Evolutionary conservation across 257 asterid genomes (phyloP).

Genomic region (Nicotiana tomentosiformis): DNA sequence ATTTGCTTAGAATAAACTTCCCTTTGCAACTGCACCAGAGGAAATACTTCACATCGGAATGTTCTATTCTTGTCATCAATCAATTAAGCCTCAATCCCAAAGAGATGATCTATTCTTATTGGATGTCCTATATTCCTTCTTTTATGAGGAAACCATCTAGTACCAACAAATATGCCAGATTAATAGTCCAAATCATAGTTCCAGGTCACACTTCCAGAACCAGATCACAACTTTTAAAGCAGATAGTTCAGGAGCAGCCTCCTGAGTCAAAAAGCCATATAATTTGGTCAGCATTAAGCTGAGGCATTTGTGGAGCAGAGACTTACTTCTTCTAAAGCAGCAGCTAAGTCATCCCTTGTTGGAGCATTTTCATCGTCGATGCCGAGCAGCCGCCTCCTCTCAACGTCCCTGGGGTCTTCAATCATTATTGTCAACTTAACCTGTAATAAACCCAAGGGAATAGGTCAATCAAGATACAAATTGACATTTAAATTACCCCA

Average conservation of each 20-base stretch:
- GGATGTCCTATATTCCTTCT: neutral
- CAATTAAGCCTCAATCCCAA: neutral
- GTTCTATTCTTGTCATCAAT: neutral
- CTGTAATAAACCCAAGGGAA: slow-evolving; percentile 26
- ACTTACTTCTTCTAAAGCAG: slow-evolving; percentile 69
- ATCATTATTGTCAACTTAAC: slow-evolving; percentile 80
- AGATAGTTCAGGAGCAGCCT: neutral
- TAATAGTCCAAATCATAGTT: neutral
- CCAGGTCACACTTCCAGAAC: neutral
- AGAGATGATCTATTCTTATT: neutral
- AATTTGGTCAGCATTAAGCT: neutral
- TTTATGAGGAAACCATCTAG: neutral
- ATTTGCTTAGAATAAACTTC: neutral
- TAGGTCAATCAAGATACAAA: neutral
- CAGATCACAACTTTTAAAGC: neutral
- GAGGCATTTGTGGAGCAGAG: neutral
- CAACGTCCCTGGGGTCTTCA: slow-evolving; percentile 96
- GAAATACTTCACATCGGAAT: neutral
- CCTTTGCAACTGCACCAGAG: neutral
- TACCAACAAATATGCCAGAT: neutral
- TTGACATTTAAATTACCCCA: neutral
- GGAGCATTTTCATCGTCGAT: slow-evolving; percentile 92
- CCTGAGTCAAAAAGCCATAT: neutral
- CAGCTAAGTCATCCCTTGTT: slow-evolving; percentile 84
- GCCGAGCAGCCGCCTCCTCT: slow-evolving; percentile 88